Evolutionary conservation across 1,139 yeast genomes (phyloP).

Genomic region (Geotrichum macrosporum): DNA sequence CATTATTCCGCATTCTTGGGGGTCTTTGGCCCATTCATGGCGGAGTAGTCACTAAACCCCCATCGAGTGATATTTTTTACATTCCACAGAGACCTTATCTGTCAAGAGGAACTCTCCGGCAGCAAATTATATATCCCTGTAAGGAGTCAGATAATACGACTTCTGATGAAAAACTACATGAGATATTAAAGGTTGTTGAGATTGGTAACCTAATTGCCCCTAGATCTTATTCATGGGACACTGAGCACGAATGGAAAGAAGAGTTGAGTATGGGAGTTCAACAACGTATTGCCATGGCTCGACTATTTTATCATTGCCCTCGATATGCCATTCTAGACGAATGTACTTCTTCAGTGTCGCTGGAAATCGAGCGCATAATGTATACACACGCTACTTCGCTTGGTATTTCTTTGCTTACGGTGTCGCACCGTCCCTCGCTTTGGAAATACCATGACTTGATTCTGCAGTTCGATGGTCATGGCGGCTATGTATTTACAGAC

Average conservation of each 20-base stretch:
- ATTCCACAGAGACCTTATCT: constrained; percentile 91
- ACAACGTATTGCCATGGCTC: constrained; percentile 89
- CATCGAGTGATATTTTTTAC: constrained; percentile 68
- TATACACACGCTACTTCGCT: constrained; percentile 75
- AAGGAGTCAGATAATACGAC: constrained; percentile 56
- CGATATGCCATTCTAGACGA: constrained; percentile 92
- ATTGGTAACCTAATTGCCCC: constrained; percentile 35
- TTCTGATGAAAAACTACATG: constrained; percentile 59
- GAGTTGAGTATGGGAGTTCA: constrained; percentile 88
- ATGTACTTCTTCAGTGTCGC: constrained; percentile 90
- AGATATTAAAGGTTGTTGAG: constrained; percentile 49
- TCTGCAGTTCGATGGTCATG: constrained; percentile 80
- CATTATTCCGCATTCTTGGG: constrained; percentile 82
- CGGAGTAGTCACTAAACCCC: constrained; percentile 61
- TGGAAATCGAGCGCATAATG: constrained; percentile 87
- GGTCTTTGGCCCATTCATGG: constrained; percentile 85
- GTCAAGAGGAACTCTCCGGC: constrained; percentile 69
- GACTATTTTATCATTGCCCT: constrained; percentile 85
- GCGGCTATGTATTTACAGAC: constrained; percentile 65
- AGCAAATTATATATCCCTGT: constrained; percentile 86
- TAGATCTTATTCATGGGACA: constrained; percentile 45
- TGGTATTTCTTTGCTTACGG: constrained; percentile 81
- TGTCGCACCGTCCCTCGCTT: constrained; percentile 84
- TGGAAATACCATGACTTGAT: constrained; percentile 89
- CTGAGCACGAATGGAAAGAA: constrained; percentile 79